These are phyloP conservation scores for Hordeum pubiflorum DNA, from an alignment of 202 grass and related monocot genomes.

Conservation along the genomic window DNA sequence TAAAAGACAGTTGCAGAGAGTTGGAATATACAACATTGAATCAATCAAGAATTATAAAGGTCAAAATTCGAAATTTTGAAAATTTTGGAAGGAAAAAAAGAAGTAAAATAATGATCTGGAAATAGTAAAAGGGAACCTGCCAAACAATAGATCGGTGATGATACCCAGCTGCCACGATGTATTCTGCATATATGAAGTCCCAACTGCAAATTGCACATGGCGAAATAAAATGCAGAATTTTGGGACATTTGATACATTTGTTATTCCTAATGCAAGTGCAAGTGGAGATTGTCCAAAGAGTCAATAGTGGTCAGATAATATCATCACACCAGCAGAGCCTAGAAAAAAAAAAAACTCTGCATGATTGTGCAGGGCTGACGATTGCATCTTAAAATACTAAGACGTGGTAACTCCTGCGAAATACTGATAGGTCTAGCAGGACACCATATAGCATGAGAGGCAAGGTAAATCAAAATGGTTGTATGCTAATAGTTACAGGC, in stretches of 20 bases:
- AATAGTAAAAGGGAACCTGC: conserved; percentile 49
- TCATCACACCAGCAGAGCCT: background rate
- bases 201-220: conserved; percentile 44
- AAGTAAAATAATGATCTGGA: background rate
- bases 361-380: background rate
- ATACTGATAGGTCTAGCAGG: background rate
- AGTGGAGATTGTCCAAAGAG: background rate
- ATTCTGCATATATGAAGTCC: conserved; percentile 95
- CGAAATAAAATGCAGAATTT: background rate
- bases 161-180: conserved; percentile 60
- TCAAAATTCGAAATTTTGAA: background rate
- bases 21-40: background rate
- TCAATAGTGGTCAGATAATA: background rate
- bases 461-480: background rate
- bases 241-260: background rate
- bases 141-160: conserved; percentile 82
- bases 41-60: conserved; percentile 4
- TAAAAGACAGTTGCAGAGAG: background rate
- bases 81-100: background rate
- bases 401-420: background rate
- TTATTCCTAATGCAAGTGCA: background rate
- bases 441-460: background rate
- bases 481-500: background rate
- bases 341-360: background rate
- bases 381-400: background rate